phyloP scores from a whole-genome alignment of 2,329 filamentous ascomycete species.

The Sporothrix humicola region DNA sequence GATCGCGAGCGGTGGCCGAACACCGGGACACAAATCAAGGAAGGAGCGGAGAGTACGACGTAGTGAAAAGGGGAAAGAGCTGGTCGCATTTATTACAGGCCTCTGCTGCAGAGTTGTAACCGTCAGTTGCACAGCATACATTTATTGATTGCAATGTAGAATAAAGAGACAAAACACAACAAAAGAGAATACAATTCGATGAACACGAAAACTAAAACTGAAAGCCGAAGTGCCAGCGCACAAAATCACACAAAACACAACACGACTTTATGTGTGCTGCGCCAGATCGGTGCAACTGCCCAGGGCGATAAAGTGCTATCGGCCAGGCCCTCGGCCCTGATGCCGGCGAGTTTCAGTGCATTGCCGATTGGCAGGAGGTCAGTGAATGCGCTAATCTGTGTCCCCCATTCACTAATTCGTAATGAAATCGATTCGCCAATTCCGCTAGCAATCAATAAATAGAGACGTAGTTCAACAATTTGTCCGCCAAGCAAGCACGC shows the following conservation, averaged over 20 bases:
- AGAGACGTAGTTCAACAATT: not conserved
- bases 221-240: constrained; percentile 3
- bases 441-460: not conserved
- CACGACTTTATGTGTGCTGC: not conserved
- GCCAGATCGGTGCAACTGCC: constrained; percentile 10
- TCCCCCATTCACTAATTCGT: constrained; percentile 7
- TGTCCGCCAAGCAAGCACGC: not conserved
- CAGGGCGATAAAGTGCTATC: constrained; percentile 6
- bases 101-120: not conserved
- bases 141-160: constrained; percentile 14
- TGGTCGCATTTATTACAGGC: too few relatives aligned
- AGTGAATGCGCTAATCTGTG: constrained; percentile 1
- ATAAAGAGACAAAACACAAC: not conserved
- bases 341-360: not conserved
- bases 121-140: constrained; percentile 1
- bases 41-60: constrained; percentile 4
- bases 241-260: not conserved
- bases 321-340: not conserved
- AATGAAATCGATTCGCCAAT: constrained; percentile 4
- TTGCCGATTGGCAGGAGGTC: not conserved
- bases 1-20: not conserved
- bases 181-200: not conserved
- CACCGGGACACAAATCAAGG: constrained; percentile 12
- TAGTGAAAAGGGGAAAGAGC: not conserved
- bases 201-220: not conserved